Evolutionary conservation across 345 rosid species (phyloP).

Genomic region (Arabis hirsuta): DNA sequence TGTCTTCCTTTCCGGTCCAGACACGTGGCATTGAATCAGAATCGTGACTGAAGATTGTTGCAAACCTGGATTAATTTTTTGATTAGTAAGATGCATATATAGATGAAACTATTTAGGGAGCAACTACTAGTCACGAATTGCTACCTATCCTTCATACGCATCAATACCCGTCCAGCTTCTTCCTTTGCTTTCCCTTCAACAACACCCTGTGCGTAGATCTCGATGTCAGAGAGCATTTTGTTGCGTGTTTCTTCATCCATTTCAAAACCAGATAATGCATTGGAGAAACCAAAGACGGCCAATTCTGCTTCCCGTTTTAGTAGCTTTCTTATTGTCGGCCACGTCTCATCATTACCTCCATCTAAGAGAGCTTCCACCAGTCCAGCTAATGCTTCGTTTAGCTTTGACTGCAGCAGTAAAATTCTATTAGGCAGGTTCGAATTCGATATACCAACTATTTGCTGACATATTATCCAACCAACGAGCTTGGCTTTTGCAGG

Average conservation of each 20-base stretch:
- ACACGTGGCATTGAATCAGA: too few species aligned
- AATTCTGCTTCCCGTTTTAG: constrained; percentile 55
- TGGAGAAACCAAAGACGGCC: constrained; percentile 58
- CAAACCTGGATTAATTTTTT: too few species aligned
- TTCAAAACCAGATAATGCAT: constrained; percentile 66
- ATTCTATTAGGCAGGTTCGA: constrained; percentile 30
- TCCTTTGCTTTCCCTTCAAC: constrained; percentile 51
- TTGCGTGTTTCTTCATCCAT: constrained; percentile 57
- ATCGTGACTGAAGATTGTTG: too few species aligned
- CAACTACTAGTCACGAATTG: too few species aligned
- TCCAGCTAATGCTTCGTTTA: constrained; percentile 66
- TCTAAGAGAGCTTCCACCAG: constrained; percentile 80
- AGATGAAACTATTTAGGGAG: too few species aligned
- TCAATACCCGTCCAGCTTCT: too few species aligned
- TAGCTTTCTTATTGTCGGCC: constrained; percentile 74
- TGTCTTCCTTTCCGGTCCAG: too few species aligned
- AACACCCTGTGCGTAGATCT: constrained; percentile 56
- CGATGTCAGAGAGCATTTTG: constrained; percentile 40
- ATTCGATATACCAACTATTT: constrained; percentile 22
- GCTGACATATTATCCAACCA: constrained; percentile 3
- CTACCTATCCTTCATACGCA: too few species aligned
- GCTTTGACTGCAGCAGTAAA: constrained; percentile 61
- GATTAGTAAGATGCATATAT: too few species aligned
- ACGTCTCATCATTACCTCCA: constrained; percentile 65
- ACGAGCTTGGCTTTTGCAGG: constrained; percentile 39